Percentiles rank a stretch among this genome's conserved stretches.
Evolutionary conservation across 495 filamentous ascomycete genomes (phyloP).

Genomic region (Lindgomyces ingoldianus): DNA sequence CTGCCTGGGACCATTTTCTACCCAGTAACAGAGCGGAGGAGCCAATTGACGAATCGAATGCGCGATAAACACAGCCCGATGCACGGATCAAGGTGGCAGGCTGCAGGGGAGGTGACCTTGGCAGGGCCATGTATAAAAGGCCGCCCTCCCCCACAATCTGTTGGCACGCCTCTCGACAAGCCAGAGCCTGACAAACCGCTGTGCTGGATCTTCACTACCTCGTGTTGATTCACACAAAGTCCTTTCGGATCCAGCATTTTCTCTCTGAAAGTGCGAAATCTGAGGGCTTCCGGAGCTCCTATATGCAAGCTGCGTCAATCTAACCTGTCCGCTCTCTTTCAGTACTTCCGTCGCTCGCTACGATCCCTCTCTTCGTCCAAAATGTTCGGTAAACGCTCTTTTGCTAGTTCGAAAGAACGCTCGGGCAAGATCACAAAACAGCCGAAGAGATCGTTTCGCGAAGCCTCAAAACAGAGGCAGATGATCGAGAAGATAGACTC

Average conservation of each 20-base stretch:
- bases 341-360: slow-evolving; percentile 40
- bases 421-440: slow-evolving; percentile 76
- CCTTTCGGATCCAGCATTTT: slow-evolving; percentile 27
- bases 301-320: slow-evolving; percentile 39
- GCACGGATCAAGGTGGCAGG: slow-evolving; percentile 13
- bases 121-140: slow-evolving; percentile 37
- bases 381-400: slow-evolving; percentile 81
- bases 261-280: slow-evolving; percentile 28
- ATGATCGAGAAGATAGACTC: slow-evolving; percentile 60
- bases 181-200: slow-evolving; percentile 38
- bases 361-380: slow-evolving; percentile 48
- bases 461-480: slow-evolving; percentile 69
- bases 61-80: slow-evolving; percentile 16
- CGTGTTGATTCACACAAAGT: slow-evolving; percentile 37
- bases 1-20: slow-evolving; percentile 17
- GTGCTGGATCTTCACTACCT: slow-evolving; percentile 28
- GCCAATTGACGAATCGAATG: slow-evolving; percentile 31
- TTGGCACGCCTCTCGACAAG: slow-evolving; percentile 34
- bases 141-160: slow-evolving; percentile 26
- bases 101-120: slow-evolving; percentile 24
- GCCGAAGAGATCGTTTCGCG: slow-evolving; percentile 71
- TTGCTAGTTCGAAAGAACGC: slow-evolving; percentile 66
- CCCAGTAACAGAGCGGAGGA: slow-evolving; percentile 23
- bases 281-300: slow-evolving; percentile 44
- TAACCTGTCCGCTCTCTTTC: slow-evolving; percentile 40